phyloP scores from a whole-genome alignment of 2,329 filamentous ascomycete genomes.

The Gnomoniopsis sp. region DNA sequence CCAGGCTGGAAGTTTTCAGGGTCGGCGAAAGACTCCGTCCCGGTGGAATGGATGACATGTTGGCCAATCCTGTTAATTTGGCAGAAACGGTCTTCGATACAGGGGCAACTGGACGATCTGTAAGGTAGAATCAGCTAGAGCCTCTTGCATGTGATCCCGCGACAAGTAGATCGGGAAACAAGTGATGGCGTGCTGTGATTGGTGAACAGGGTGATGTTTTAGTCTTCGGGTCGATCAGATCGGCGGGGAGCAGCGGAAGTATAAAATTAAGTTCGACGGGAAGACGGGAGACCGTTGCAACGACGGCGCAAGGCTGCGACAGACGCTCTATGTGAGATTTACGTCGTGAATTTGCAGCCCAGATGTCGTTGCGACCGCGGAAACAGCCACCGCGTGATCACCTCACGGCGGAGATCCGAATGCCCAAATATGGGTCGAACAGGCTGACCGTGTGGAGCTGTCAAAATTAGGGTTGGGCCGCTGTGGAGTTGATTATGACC shows the following conservation, averaged over 20 bases:
- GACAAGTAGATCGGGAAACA: background rate
- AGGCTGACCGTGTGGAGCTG: background rate
- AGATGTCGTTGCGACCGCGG: background rate
- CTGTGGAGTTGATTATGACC: background rate
- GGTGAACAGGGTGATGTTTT: background rate
- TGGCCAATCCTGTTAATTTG: background rate
- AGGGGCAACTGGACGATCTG: background rate
- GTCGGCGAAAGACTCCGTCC: slow-evolving; percentile 2
- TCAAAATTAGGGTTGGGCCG: slow-evolving; percentile 1
- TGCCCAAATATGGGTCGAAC: background rate
- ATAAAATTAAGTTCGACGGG: slow-evolving; percentile 6
- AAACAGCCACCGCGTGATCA: background rate
- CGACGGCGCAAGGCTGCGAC: background rate
- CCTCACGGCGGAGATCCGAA: background rate
- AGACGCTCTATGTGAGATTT: background rate
- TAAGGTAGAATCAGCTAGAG: background rate
- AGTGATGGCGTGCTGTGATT: background rate
- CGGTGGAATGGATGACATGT: slow-evolving; percentile 4
- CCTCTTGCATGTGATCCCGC: background rate
- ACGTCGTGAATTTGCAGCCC: background rate
- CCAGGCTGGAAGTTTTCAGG: slow-evolving; percentile 35
- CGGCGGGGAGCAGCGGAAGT: background rate
- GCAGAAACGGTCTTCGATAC: background rate
- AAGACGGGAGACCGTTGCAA: slow-evolving; percentile 8
- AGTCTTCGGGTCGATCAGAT: slow-evolving; percentile 1